Conservation (phyloP, 2,329 filamentous ascomycete species). For the Alternaria consortialis region DNA sequence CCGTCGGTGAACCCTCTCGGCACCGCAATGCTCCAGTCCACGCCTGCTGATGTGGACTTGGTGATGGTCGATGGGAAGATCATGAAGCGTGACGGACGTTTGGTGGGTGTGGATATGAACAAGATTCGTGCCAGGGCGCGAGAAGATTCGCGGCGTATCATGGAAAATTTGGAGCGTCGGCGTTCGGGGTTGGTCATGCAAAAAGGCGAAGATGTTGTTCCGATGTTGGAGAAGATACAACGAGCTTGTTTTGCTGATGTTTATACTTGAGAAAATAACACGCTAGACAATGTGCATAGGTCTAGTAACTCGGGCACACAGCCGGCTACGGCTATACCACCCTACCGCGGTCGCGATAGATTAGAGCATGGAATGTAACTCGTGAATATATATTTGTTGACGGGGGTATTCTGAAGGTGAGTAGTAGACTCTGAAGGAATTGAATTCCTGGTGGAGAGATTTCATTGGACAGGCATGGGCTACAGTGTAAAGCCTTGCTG, state of each 20-base stretch:
- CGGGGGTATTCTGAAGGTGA: too few species aligned
- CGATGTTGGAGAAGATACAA: neutral
- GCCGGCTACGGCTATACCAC: too few species aligned
- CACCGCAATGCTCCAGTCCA: neutral
- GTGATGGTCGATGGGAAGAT: neutral
- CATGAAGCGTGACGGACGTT: neutral
- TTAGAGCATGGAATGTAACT: too few species aligned
- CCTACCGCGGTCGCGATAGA: too few species aligned
- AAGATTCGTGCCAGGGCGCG: neutral
- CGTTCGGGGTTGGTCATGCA: neutral
- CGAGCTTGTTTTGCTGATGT: neutral
- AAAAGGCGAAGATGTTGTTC: neutral
- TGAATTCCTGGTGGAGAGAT: too few species aligned
- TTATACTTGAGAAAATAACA: neutral
- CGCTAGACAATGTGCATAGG: too few species aligned
- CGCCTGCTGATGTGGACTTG: neutral
- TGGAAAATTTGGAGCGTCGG: neutral
- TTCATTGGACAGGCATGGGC: too few species aligned
- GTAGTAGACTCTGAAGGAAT: too few species aligned
- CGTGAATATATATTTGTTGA: too few species aligned
- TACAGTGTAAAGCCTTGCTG: too few species aligned
- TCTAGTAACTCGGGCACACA: too few species aligned
- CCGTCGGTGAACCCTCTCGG: fast-evolving
- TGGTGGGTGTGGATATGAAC: neutral
- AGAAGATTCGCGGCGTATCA: neutral